Percentiles rank a stretch among this genome's conserved stretches.
These are phyloP conservation scores for Xylariaceae sp. DNA, from an alignment of 2,329 filamentous ascomycete genomes.

Conservation along the genomic window DNA sequence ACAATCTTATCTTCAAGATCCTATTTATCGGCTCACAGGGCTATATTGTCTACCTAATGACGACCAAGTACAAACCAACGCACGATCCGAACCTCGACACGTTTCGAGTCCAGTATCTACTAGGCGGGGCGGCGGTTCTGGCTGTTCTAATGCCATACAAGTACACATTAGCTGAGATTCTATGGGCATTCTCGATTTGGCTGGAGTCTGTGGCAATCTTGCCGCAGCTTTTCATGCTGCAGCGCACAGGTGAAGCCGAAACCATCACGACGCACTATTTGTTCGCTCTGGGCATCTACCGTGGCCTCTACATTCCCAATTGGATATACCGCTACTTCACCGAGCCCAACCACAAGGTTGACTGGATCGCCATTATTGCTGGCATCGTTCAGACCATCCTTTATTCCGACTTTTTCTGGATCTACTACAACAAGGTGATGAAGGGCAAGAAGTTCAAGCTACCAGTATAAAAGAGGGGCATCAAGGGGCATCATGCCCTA, in stretches of 20 bases:
- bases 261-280: slow-evolving; percentile 99
- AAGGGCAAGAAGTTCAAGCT: slow-evolving; percentile 90
- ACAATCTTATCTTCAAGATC: slow-evolving; percentile 96
- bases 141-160: slow-evolving; percentile 85
- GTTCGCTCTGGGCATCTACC: slow-evolving; percentile 89
- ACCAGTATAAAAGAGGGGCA: slow-evolving; percentile 69
- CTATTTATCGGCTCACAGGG: slow-evolving; percentile 89
- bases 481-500: not conserved
- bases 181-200: slow-evolving; percentile 99
- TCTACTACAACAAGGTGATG: slow-evolving; percentile 96
- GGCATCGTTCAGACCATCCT: slow-evolving; percentile 92
- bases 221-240: slow-evolving; percentile 97
- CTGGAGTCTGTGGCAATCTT: slow-evolving; percentile 95
- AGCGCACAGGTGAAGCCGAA: slow-evolving; percentile 96
- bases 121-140: slow-evolving; percentile 79
- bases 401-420: slow-evolving; percentile 99
- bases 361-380: slow-evolving; percentile 87
- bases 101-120: slow-evolving; percentile 94
- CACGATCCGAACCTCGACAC: slow-evolving; percentile 97
- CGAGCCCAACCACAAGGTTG: slow-evolving; percentile 74
- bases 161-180: slow-evolving; percentile 83
- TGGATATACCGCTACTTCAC: slow-evolving; percentile 92
- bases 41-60: slow-evolving; percentile 98
- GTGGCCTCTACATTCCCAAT: slow-evolving; percentile 96
- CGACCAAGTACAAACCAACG: slow-evolving; percentile 95